These are phyloP conservation scores for Trichosporon sp. DNA, from an alignment of 1,284 basidiomycete species.

Conservation along the genomic window DNA sequence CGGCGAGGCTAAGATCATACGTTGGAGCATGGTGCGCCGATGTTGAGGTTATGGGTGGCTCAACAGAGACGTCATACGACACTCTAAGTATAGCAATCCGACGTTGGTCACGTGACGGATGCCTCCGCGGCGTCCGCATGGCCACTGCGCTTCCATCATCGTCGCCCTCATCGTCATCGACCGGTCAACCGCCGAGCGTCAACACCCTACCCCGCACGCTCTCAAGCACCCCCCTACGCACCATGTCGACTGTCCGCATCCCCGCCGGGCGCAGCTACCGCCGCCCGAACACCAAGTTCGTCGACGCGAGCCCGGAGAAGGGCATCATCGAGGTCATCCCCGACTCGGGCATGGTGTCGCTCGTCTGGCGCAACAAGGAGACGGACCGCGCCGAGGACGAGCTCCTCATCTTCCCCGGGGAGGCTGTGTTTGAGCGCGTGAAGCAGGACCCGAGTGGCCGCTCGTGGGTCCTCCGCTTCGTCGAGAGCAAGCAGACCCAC, in stretches of 20 bases:
- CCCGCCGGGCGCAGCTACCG: conserved; percentile 43
- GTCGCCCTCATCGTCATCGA: conserved; percentile 9
- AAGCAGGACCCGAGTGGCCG: conserved; percentile 40
- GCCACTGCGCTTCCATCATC: neutral
- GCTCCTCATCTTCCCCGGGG: conserved; percentile 49
- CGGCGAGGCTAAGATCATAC: too few species aligned
- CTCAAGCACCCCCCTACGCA: neutral
- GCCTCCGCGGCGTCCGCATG: neutral
- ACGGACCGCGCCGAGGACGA: conserved; percentile 39
- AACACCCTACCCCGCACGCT: neutral
- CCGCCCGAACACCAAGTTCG: conserved; percentile 41
- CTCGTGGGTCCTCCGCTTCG: conserved; percentile 47
- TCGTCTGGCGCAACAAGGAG: conserved; percentile 40
- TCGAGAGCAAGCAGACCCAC: conserved; percentile 43
- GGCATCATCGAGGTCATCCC: conserved; percentile 40
- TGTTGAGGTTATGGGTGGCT: neutral
- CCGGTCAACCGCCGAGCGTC: neutral
- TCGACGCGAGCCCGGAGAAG: conserved; percentile 46
- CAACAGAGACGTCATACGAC: neutral
- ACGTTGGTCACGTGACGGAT: neutral
- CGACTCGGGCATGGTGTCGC: conserved; percentile 36
- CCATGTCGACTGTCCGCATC: conserved; percentile 35
- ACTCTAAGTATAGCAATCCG: neutral
- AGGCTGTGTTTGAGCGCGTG: conserved; percentile 46
- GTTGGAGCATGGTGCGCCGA: too few species aligned